Evolutionary conservation across 2,329 filamentous ascomycete species (phyloP), one percentile per base, ranked within the genome.

Genomic region (Stemphylium vesicarium): DNA sequence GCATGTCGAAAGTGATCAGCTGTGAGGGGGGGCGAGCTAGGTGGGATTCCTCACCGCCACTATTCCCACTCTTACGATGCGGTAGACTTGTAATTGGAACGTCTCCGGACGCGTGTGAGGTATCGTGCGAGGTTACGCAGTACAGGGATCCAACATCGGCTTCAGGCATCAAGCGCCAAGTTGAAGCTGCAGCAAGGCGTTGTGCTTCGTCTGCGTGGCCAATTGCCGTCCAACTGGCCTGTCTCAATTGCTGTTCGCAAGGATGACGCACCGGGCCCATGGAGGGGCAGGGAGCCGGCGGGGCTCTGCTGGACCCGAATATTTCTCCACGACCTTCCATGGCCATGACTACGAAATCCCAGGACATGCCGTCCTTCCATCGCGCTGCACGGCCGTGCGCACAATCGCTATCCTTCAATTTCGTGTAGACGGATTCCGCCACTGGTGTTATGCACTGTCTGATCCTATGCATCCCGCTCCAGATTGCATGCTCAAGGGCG

Each of bases 401-500:
- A 48, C 57, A 60, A 40, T 51, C 45, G 8, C 26, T 29, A 45
- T 49, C 49, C 54, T 50, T 56, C 55, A 56, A 46, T 53, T 38
- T 52, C 32, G 39, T 48, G 57, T 53, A 50, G 53, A 56, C 57
- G 36, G 44, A 47, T 51, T 54, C 60, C 63, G 63, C 66, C 63
- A 64, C 65, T 54, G 56, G 59, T 58, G 52, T 69, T 61, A 64
- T 70, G 70, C 69, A 61, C 61, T 59, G 64, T 61, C 56, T 69
- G 65, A 64, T 71, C 62, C 64, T 71, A 66, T 62, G 62, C 68
- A 66, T 74, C 67, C 70, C 67, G 61, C 60, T 65, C 69, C 64
- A 74, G 71, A 75, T 74, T 75, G 66, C 71, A 70, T 72, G 70
- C 60, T 64, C 63, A 62, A 68, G 65, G 69, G 65, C 71, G 72